Evolutionary conservation across 2,329 filamentous ascomycete species (phyloP).

Genomic region (Trematosphaeria pertusa): DNA sequence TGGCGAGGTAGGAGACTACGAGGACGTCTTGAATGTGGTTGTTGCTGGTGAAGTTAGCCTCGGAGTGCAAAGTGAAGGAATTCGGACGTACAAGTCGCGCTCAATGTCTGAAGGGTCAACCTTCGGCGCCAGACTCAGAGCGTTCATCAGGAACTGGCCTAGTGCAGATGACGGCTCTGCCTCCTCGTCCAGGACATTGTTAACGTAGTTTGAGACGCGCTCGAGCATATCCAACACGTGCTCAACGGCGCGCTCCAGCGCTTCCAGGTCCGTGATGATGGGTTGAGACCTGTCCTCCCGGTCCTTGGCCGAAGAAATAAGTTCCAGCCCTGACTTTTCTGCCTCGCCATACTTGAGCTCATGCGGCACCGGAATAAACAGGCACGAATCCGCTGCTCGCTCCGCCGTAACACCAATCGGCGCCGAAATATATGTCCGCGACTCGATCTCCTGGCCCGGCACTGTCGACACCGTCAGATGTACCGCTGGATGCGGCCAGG

Average conservation of each 20-base stretch:
- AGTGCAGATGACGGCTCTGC: slow-evolving; percentile 87
- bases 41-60: slow-evolving; percentile 67
- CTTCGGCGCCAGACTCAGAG: slow-evolving; percentile 91
- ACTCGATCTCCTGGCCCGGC: slow-evolving; percentile 86
- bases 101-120: slow-evolving; percentile 90
- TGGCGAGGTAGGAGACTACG: slow-evolving; percentile 95
- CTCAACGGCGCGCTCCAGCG: slow-evolving; percentile 82
- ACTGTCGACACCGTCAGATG: slow-evolving; percentile 94
- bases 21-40: slow-evolving; percentile 99
- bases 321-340: slow-evolving; percentile 78
- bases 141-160: slow-evolving; percentile 94
- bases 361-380: slow-evolving; percentile 97
- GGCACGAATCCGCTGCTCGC: slow-evolving; percentile 91
- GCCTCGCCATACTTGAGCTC: slow-evolving; percentile 88
- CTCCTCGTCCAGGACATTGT: slow-evolving; percentile 92
- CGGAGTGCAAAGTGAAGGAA: background rate
- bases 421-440: slow-evolving; percentile 92
- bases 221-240: slow-evolving; percentile 90
- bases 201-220: slow-evolving; percentile 89
- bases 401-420: slow-evolving; percentile 95
- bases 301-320: slow-evolving; percentile 83
- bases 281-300: slow-evolving; percentile 74
- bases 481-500: slow-evolving; percentile 95
- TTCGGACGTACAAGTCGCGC: slow-evolving; percentile 77
- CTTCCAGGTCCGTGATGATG: slow-evolving; percentile 87